Evolutionary conservation across 192 early-diverging fungal genomes (phyloP).

Genomic region (Kappamyces sp.): DNA sequence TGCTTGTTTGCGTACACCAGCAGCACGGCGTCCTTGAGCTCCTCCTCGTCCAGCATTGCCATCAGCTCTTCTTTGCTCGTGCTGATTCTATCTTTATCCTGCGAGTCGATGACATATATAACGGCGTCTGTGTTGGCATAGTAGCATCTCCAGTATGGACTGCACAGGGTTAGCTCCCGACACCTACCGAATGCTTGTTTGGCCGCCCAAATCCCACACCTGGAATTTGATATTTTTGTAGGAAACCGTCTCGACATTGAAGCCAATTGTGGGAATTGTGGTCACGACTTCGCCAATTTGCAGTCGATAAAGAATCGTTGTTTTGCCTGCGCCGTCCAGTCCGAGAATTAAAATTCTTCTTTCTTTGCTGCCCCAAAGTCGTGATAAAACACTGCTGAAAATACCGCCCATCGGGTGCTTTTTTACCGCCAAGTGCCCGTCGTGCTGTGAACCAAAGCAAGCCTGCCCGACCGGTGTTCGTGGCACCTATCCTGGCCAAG

Average conservation of each 20-base stretch:
- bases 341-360: constrained; percentile 96
- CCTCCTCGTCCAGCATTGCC: constrained; percentile 92
- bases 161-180: too few relatives aligned
- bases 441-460: not conserved
- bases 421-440: constrained; percentile 9
- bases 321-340: constrained; percentile 94
- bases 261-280: constrained; percentile 87
- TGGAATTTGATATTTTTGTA: constrained; percentile 99
- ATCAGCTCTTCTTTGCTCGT: constrained; percentile 85
- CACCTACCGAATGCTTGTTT: constrained; percentile 63
- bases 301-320: constrained; percentile 92
- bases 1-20: constrained; percentile 98
- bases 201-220: constrained; percentile 95
- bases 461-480: too few relatives aligned
- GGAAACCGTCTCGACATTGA: constrained; percentile 83
- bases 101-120: constrained; percentile 95
- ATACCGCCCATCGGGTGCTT: constrained; percentile 53
- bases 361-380: constrained; percentile 90
- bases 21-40: constrained; percentile 79
- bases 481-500: too few relatives aligned
- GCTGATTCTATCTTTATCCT: constrained; percentile 81
- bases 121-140: constrained; percentile 98
- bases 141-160: constrained; percentile 98
- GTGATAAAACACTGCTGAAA: constrained; percentile 66
- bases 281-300: constrained; percentile 96